These are phyloP conservation scores for Pichia sp. DNA, from an alignment of 1,139 yeast species.

Conservation along the genomic window DNA sequence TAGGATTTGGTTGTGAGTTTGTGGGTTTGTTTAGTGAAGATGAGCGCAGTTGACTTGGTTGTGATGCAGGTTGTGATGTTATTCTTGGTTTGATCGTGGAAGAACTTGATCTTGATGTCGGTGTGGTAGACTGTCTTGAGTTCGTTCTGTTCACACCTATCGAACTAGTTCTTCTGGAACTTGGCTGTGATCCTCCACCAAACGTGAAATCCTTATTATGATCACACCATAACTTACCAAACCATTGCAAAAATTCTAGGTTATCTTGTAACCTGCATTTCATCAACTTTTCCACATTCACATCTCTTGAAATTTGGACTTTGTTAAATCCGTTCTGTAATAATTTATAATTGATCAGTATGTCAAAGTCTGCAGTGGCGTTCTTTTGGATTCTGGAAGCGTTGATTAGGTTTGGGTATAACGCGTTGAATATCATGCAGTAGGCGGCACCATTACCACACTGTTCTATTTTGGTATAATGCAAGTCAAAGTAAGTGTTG, in stretches of 20 bases:
- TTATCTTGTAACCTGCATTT: slow-evolving; percentile 94
- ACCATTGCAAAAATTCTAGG: slow-evolving; percentile 92
- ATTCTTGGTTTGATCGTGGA: background rate
- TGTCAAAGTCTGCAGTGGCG: slow-evolving; percentile 70
- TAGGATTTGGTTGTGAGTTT: slow-evolving; percentile 35
- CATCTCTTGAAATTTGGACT: slow-evolving; percentile 68
- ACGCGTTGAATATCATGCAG: slow-evolving; percentile 87
- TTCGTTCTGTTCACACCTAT: background rate
- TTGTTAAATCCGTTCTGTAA: slow-evolving; percentile 74
- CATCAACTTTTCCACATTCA: slow-evolving; percentile 79
- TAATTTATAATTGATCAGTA: slow-evolving; percentile 76
- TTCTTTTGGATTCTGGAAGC: slow-evolving; percentile 73
- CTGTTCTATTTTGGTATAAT: slow-evolving; percentile 80
- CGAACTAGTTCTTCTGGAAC: slow-evolving; percentile 7
- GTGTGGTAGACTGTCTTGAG: background rate
- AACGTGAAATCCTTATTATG: slow-evolving; percentile 55
- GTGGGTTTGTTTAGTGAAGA: background rate
- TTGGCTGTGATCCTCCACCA: background rate
- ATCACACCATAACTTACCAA: slow-evolving; percentile 78
- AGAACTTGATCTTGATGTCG: background rate
- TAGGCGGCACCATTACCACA: slow-evolving; percentile 96
- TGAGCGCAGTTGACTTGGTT: background rate
- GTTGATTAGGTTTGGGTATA: slow-evolving; percentile 71
- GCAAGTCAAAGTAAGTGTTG: slow-evolving; percentile 62
- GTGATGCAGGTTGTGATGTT: background rate